phyloP scores from a whole-genome alignment of 768 basidiomycete genomes.

The Leccinellum albellum region DNA sequence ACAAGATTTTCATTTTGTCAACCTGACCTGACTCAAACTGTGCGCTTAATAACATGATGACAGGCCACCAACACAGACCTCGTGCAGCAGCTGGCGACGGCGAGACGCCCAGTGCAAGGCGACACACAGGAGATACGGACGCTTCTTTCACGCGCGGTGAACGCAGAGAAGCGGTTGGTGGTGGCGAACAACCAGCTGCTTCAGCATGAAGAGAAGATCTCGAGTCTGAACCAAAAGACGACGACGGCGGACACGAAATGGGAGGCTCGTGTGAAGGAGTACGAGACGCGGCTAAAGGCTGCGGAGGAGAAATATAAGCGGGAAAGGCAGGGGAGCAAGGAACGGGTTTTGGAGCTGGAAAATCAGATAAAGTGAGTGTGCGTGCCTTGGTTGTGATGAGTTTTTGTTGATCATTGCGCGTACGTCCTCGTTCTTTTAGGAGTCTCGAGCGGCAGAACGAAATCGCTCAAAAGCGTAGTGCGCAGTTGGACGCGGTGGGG shows the following conservation, averaged over 20 bases:
- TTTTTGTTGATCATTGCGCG: not conserved
- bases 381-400: slow-evolving; percentile 4
- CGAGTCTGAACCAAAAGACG: slow-evolving; percentile 68
- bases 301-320: slow-evolving; percentile 92
- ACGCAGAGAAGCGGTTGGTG: slow-evolving; percentile 84
- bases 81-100: slow-evolving; percentile 58
- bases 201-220: slow-evolving; percentile 81
- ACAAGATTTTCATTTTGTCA: not conserved
- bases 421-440: slow-evolving; percentile 35
- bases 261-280: slow-evolving; percentile 94
- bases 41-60: not conserved
- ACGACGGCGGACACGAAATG: slow-evolving; percentile 78
- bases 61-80: slow-evolving; percentile 76
- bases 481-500: slow-evolving; percentile 32
- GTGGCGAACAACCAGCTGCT: slow-evolving; percentile 82
- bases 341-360: slow-evolving; percentile 71
- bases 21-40: not conserved
- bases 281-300: slow-evolving; percentile 72
- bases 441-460: slow-evolving; percentile 75
- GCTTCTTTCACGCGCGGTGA: slow-evolving; percentile 67
- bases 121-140: slow-evolving; percentile 70
- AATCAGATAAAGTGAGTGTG: slow-evolving; percentile 68
- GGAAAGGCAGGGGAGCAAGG: slow-evolving; percentile 91
- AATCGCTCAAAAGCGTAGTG: slow-evolving; percentile 66
- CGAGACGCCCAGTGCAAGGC: slow-evolving; percentile 55